These are phyloP conservation scores for Amanita phalloides DNA, from an alignment of 768 basidiomycete genomes.

Conservation along the genomic window DNA sequence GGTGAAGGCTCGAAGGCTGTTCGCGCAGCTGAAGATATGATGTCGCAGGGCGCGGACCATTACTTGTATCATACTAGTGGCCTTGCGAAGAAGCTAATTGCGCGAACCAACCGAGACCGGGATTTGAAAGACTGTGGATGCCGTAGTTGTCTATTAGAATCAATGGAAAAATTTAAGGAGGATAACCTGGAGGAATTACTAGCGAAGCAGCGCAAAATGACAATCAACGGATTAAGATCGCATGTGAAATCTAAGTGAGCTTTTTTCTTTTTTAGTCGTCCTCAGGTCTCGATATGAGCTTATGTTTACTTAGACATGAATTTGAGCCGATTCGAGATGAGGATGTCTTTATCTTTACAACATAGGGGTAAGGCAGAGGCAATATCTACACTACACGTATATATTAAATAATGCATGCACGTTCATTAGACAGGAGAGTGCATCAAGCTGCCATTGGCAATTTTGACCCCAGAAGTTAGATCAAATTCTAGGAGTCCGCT, in stretches of 20 bases:
- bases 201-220: background rate
- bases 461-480: no score
- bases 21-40: no score
- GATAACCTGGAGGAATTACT: background rate
- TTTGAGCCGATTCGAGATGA: background rate
- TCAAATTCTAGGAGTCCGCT: no score
- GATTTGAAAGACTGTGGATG: background rate
- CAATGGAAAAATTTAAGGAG: background rate
- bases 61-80: background rate
- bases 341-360: background rate
- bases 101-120: background rate
- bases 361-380: background rate
- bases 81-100: background rate
- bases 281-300: background rate
- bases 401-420: background rate
- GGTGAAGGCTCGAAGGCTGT: background rate
- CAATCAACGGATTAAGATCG: constrained; percentile 1
- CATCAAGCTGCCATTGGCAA: no score
- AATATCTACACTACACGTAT: no score
- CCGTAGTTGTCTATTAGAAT: background rate
- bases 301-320: background rate
- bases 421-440: no score
- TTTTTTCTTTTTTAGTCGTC: background rate
- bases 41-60: background rate
- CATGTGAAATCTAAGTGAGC: constrained; percentile 3